Conservation (phyloP, 1,284 basidiomycete genomes). For the Boletellus sp. region DNA sequence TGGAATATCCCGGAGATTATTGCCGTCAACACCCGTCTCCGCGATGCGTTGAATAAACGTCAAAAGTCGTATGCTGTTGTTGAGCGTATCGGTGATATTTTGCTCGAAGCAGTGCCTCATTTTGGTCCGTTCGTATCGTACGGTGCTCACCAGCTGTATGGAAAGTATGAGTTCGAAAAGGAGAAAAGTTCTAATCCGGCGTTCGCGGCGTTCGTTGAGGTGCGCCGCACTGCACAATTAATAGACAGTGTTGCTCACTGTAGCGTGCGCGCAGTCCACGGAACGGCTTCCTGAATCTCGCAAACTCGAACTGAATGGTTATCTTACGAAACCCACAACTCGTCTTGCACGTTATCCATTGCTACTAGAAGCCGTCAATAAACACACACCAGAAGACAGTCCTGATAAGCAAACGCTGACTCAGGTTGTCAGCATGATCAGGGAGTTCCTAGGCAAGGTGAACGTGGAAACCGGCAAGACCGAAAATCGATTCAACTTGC, state of each 20-base stretch:
- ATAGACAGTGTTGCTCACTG: conserved; percentile 8
- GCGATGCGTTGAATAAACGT: conserved; percentile 92
- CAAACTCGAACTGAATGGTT: conserved; percentile 97
- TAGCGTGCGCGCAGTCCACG: conserved; percentile 54
- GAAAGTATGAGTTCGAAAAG: conserved; percentile 99
- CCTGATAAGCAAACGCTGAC: conserved; percentile 82
- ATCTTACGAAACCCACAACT: conserved; percentile 97
- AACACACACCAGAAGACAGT: conserved; percentile 90
- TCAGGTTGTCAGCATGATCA: conserved; percentile 77
- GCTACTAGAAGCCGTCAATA: conserved; percentile 87
- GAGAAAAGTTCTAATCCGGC: conserved; percentile 91
- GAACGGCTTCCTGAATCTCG: conserved; percentile 93
- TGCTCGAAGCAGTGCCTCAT: conserved; percentile 84
- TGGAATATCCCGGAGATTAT: conserved; percentile 98
- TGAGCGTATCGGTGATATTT: conserved; percentile 88
- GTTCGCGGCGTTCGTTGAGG: conserved; percentile 97
- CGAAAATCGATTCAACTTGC: conserved; percentile 65
- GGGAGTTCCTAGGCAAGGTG: conserved; percentile 84
- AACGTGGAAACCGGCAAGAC: conserved; percentile 69
- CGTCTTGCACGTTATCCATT: conserved; percentile 95
- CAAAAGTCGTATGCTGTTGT: conserved; percentile 95
- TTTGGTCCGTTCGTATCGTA: conserved; percentile 94
- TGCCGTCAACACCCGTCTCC: conserved; percentile 82
- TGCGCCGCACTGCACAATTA: conserved; percentile 34
- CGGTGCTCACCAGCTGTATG: conserved; percentile 95